Conservation (phyloP, 2,329 filamentous ascomycete species). For the Cercospora sp. region DNA sequence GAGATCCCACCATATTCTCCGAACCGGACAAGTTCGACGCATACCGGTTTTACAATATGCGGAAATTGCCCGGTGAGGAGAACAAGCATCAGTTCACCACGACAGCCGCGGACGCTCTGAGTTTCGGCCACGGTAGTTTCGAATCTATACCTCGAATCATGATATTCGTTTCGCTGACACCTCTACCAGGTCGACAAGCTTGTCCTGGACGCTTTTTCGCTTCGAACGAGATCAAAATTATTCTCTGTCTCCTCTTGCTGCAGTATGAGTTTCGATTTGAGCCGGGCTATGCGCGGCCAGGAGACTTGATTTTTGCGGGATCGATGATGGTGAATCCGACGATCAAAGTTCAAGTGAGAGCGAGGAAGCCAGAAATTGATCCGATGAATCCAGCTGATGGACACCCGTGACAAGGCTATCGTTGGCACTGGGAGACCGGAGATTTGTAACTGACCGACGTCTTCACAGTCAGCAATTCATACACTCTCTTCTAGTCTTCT, state of each 20-base stretch:
- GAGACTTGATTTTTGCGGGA: not conserved
- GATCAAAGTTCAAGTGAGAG: not conserved
- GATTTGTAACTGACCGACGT: not conserved
- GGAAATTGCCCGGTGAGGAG: not conserved
- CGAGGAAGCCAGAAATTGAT: not conserved
- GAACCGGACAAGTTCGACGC: not conserved
- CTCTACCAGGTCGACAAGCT: not conserved
- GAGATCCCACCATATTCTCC: not conserved
- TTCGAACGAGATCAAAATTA: conserved; percentile 38
- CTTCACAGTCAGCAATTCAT: too few relatives aligned
- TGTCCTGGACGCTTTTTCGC: conserved; percentile 31
- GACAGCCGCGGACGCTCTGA: not conserved
- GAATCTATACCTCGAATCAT: not conserved
- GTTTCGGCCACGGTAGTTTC: not conserved
- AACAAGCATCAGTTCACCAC: not conserved
- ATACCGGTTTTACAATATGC: not conserved
- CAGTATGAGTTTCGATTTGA: conserved; percentile 36
- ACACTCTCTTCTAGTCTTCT: too few relatives aligned
- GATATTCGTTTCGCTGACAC: not conserved
- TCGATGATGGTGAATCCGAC: not conserved
- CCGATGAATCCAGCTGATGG: not conserved
- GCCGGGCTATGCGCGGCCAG: not conserved
- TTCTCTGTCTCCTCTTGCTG: conserved; percentile 36
- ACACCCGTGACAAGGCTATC: not conserved
- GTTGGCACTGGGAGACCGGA: not conserved